Percentiles rank a stretch among this genome's conserved stretches.
These are phyloP conservation scores for Lepiota venenata DNA, from an alignment of 768 basidiomycete genomes.

Conservation along the genomic window DNA sequence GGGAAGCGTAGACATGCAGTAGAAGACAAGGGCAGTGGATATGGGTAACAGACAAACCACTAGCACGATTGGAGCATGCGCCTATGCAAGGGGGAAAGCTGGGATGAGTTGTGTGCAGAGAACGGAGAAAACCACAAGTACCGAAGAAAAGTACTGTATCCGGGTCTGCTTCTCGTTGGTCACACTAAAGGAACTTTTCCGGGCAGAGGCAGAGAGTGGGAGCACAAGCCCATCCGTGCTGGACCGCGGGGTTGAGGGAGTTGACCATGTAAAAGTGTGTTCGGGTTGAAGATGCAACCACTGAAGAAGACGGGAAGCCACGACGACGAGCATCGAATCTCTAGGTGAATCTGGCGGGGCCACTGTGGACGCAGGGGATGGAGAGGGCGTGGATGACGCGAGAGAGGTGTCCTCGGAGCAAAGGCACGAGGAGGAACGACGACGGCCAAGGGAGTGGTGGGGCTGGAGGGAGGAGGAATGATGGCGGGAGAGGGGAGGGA, in stretches of 20 bases:
- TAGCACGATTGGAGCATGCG: constrained; percentile 36
- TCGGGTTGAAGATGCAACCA: constrained; percentile 46
- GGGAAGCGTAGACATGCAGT: constrained; percentile 76
- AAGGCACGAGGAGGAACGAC: constrained; percentile 49
- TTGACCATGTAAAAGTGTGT: constrained; percentile 38
- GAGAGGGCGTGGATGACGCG: constrained; percentile 16
- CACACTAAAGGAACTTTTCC: constrained; percentile 36
- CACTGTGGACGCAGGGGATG: constrained; percentile 12
- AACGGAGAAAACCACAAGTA: constrained; percentile 18
- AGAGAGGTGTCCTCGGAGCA: constrained; percentile 22
- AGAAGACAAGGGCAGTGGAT: constrained; percentile 65
- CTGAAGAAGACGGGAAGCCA: constrained; percentile 49
- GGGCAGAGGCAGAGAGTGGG: constrained; percentile 30
- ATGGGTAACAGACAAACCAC: constrained; percentile 57
- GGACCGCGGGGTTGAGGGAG: constrained; percentile 45
- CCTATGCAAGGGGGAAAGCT: constrained; percentile 16
- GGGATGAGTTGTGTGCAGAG: background rate
- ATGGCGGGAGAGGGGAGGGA: constrained; percentile 43
- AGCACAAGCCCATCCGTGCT: constrained; percentile 34
- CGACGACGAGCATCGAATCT: constrained; percentile 45
- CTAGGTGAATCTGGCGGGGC: constrained; percentile 4
- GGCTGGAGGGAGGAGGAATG: constrained; percentile 61
- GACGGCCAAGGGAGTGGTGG: constrained; percentile 49
- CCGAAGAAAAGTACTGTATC: constrained; percentile 28
- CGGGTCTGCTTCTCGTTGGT: constrained; percentile 31